Conservation (phyloP, 1,139 yeast genomes). For the Trichomonascaceae sp. region DNA sequence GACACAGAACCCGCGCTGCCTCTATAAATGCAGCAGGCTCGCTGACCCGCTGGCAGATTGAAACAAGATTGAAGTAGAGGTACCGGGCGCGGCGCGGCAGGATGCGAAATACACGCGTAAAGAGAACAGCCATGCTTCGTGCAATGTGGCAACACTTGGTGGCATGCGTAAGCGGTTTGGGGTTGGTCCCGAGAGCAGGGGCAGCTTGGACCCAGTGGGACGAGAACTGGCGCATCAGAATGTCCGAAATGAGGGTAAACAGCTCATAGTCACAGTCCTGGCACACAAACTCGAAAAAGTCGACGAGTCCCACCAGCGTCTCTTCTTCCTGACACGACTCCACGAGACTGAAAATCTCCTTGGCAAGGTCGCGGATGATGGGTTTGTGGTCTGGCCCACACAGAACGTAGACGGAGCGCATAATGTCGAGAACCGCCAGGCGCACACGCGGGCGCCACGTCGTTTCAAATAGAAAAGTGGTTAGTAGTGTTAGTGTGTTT, state of each 20-base stretch:
- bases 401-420: slow-evolving; percentile 29
- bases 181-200: slow-evolving; percentile 1
- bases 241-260: slow-evolving; percentile 7
- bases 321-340: slow-evolving; percentile 19
- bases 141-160: slow-evolving; percentile 18
- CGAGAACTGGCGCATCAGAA: slow-evolving; percentile 9
- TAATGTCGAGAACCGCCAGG: slow-evolving; percentile 30
- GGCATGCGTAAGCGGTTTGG: background rate
- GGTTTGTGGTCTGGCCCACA: slow-evolving; percentile 12
- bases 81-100: slow-evolving; percentile 24
- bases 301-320: slow-evolving; percentile 28
- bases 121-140: slow-evolving; percentile 26
- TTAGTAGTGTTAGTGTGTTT: slow-evolving; percentile 34
- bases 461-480: slow-evolving; percentile 32
- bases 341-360: slow-evolving; percentile 10
- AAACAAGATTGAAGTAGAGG: slow-evolving; percentile 14
- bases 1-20: slow-evolving; percentile 39
- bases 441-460: slow-evolving; percentile 27
- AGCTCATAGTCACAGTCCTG: slow-evolving; percentile 8
- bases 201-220: slow-evolving; percentile 2
- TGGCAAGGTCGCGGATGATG: slow-evolving; percentile 11
- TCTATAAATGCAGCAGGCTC: slow-evolving; percentile 29
- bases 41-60: slow-evolving; percentile 11
- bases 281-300: slow-evolving; percentile 12
- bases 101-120: slow-evolving; percentile 20